phyloP scores from a whole-genome alignment of 179 eudicot genomes.

The Vitellaria paradoxa region DNA sequence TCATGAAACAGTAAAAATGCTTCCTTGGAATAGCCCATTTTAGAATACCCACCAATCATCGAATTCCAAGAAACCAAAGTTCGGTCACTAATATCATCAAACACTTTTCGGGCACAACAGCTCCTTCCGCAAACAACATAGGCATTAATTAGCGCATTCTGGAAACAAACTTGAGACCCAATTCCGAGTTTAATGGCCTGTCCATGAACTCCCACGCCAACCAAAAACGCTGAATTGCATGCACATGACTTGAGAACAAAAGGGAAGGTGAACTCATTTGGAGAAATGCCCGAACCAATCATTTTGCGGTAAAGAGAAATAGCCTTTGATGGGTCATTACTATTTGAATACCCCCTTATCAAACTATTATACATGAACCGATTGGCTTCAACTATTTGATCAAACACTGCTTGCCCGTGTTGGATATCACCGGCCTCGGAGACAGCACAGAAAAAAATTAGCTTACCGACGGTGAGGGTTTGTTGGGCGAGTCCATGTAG shows the following conservation, averaged over 20 bases:
- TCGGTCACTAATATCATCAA: slow-evolving; percentile 24
- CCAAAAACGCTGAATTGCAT: not conserved
- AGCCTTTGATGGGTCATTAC: slow-evolving; percentile 23
- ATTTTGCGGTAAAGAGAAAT: slow-evolving; percentile 25
- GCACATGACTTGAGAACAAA: slow-evolving; percentile 44
- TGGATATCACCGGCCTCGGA: slow-evolving; percentile 20
- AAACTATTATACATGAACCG: slow-evolving; percentile 38
- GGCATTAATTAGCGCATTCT: slow-evolving; percentile 30
- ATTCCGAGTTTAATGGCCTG: slow-evolving; percentile 32
- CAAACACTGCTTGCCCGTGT: slow-evolving; percentile 30
- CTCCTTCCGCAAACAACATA: slow-evolving; percentile 28
- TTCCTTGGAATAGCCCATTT: slow-evolving; percentile 28
- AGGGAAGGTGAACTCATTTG: slow-evolving; percentile 39
- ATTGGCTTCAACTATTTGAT: slow-evolving; percentile 27
- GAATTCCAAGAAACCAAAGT: slow-evolving; percentile 50
- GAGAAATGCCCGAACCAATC: slow-evolving; percentile 23
- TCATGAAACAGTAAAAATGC: slow-evolving; percentile 29
- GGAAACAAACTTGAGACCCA: slow-evolving; percentile 27
- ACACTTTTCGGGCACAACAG: slow-evolving; percentile 28
- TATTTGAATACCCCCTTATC: slow-evolving; percentile 31
- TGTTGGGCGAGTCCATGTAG: slow-evolving; percentile 25
- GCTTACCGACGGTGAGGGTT: slow-evolving; percentile 25
- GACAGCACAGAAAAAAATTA: slow-evolving; percentile 26
- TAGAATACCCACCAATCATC: slow-evolving; percentile 39
- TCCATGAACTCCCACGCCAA: slow-evolving; percentile 26